phyloP scores from a whole-genome alignment of 1,284 basidiomycete genomes.

The Rhodotorula sp. region DNA sequence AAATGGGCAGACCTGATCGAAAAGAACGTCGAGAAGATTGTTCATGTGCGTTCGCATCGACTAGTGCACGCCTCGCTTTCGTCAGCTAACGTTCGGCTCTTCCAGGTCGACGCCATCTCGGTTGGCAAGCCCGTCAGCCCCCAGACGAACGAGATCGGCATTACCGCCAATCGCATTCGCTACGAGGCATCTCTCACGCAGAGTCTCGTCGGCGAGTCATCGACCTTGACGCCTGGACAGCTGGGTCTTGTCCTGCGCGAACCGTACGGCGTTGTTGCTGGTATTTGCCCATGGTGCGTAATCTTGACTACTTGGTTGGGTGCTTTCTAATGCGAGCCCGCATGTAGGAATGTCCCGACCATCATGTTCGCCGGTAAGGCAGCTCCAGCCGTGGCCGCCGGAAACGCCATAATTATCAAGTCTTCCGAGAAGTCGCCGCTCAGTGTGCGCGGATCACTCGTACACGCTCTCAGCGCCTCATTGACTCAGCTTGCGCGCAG shows the following conservation, averaged over 20 bases:
- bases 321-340: no score
- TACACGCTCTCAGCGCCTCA: no score
- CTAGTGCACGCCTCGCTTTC: no score
- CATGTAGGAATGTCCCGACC: constrained; percentile 40
- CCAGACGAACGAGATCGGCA: not conserved
- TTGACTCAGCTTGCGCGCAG: no score
- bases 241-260: constrained; percentile 18
- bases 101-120: constrained; percentile 16
- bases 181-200: constrained; percentile 13
- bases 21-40: constrained; percentile 22
- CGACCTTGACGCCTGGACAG: constrained; percentile 17
- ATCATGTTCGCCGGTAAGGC: constrained; percentile 9
- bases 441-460: no score
- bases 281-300: not conserved
- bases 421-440: constrained; percentile 41
- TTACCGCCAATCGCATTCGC: not conserved
- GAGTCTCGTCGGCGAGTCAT: constrained; percentile 21
- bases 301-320: no score
- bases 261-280: constrained; percentile 33
- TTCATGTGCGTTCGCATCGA: constrained; percentile 24
- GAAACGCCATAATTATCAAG: constrained; percentile 41
- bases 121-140: constrained; percentile 16
- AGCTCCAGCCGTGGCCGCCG: constrained; percentile 43
- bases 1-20: constrained; percentile 38
- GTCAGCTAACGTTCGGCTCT: not conserved